Conservation (phyloP, 306 rosid genomes). For the Corylus americana region DNA sequence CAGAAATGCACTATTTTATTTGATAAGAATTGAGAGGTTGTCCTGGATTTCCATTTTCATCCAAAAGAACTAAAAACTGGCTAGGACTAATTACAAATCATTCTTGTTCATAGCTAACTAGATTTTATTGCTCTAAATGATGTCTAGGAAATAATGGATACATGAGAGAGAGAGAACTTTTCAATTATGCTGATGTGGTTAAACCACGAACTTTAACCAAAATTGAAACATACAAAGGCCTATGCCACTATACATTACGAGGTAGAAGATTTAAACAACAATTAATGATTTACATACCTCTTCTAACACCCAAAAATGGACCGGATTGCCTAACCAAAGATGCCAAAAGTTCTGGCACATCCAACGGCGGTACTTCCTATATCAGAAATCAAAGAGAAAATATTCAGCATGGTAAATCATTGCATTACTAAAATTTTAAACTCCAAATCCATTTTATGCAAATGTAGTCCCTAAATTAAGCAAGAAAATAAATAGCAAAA, state of each 20-base stretch:
- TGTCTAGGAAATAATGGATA: background rate
- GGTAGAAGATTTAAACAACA: background rate
- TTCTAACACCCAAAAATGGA: constrained; percentile 79
- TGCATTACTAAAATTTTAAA: background rate
- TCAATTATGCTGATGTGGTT: background rate
- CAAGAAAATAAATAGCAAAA: constrained; percentile 3
- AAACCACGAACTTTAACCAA: background rate
- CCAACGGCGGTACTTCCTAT: constrained; percentile 90
- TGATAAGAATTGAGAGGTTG: background rate
- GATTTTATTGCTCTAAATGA: background rate
- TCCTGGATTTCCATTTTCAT: background rate
- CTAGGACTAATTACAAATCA: background rate
- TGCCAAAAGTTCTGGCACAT: constrained; percentile 91
- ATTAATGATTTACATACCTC: constrained; percentile 46
- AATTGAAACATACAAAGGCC: background rate
- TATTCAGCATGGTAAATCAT: constrained; percentile 20
- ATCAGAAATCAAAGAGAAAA: constrained; percentile 28
- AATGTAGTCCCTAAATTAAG: background rate
- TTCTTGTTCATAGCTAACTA: background rate
- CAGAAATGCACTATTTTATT: background rate
- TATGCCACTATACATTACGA: background rate
- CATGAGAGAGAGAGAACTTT: background rate
- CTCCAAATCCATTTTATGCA: background rate
- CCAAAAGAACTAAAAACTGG: background rate
- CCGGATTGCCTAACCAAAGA: constrained; percentile 85